Conservation (phyloP, 2,329 filamentous ascomycete species). For the Aspergillus persii region DNA sequence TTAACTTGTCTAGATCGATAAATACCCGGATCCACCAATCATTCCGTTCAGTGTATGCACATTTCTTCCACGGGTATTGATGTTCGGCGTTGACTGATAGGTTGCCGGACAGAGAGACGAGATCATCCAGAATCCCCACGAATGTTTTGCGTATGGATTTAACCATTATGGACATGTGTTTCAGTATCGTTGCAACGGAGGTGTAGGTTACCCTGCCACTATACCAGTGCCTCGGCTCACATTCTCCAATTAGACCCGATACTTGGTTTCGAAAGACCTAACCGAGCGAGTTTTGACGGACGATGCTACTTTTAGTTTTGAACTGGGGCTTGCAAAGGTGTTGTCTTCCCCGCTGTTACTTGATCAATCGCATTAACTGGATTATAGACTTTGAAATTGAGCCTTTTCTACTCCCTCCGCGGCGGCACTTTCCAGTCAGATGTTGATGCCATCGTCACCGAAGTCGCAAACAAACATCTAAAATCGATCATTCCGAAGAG, state of each 20-base stretch:
- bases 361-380: background rate
- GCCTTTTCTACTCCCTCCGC: background rate
- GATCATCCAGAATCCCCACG: background rate
- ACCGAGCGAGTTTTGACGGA: background rate
- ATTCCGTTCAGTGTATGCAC: background rate
- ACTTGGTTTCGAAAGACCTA: background rate
- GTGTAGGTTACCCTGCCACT: background rate
- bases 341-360: background rate
- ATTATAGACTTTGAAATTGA: background rate
- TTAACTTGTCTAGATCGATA: background rate
- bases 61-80: background rate
- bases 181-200: background rate
- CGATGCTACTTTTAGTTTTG: background rate
- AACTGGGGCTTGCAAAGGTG: background rate
- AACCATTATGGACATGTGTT: background rate
- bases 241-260: background rate
- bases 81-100: background rate
- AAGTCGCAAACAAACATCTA: background rate
- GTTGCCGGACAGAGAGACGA: background rate
- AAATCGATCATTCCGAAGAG: background rate
- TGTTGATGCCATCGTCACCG: background rate
- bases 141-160: background rate
- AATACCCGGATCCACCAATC: background rate
- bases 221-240: background rate
- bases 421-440: background rate